Evolutionary conservation across 331 rosid species (phyloP).

Genomic region (Quercus tomentella): DNA sequence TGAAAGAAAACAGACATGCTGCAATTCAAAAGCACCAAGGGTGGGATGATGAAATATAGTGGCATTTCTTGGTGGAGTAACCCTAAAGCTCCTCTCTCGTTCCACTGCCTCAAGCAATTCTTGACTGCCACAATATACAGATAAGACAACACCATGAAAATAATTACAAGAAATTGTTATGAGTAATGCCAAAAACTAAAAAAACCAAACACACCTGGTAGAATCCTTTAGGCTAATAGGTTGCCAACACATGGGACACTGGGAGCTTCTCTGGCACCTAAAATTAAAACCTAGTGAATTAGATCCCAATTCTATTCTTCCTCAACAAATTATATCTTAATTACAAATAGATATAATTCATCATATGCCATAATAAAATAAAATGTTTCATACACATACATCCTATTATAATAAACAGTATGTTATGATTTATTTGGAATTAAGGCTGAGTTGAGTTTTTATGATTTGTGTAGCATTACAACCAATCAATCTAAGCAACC

Average conservation of each 20-base stretch:
- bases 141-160: conserved; percentile 1
- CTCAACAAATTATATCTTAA: conserved; percentile 9
- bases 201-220: conserved; percentile 48
- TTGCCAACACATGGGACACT: conserved; percentile 99
- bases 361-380: not conserved
- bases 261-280: conserved; percentile 95
- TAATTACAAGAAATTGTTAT: not conserved
- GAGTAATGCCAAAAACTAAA: conserved; percentile 1
- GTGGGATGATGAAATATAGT: conserved; percentile 63
- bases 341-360: too few relatives aligned
- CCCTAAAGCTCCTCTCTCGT: conserved; percentile 66
- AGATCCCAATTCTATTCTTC: conserved; percentile 1
- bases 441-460: not conserved
- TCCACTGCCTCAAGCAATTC: conserved; percentile 80
- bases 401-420: not conserved
- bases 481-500: not conserved
- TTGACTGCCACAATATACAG: conserved; percentile 60
- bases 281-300: conserved; percentile 5
- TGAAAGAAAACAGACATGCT: conserved; percentile 50
- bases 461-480: not conserved
- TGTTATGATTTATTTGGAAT: not conserved
- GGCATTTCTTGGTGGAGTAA: conserved; percentile 51
- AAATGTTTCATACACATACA: not conserved
- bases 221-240: conserved; percentile 76
- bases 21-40: conserved; percentile 65